Base-by-base conservation (phyloP, 2,329 filamentous ascomycete genomes). In the Bipolaris zeicola region DNA sequence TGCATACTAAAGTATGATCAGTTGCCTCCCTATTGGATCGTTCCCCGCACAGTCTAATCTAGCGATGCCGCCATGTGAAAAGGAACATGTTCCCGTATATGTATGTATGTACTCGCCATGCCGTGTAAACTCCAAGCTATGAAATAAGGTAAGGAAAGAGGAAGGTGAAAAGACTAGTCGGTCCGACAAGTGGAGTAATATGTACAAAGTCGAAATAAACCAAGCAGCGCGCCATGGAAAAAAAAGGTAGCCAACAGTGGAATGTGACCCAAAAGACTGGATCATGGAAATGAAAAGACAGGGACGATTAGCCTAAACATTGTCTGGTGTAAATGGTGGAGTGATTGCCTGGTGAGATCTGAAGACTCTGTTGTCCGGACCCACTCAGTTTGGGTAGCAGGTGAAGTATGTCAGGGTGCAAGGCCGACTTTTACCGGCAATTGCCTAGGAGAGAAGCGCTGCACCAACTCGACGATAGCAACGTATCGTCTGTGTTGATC, bases 391-490 rank as follows among this genome's bases (percentile, higher is more conserved):
- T 48, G 50, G 47, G 31, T 52, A 50, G 53, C 41, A 50, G 48
- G 55, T 64, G 52, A 56, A 52, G 47, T 57, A 56, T 51, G 47
- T 57, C 51, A 58, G 18, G 34, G 55, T 46, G 39, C n/a, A 63
- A 42, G 47, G 63, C 63, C 63, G 60, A 65, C 44, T 56, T 65
- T 61, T 54, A 53, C 60, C 60, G 62, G 51, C 50, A 55, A 37
- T 13, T 53, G 37, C 41, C 42, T 34, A 37, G 33, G 26, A 28
- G 22, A 20, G 36, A 28, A 52, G 36, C n/a, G 24, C 45, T 26
- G 22, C 37, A 22, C 44, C 52, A 44, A 48, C 39, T 45, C 54
- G 13, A 34, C 31, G 31, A 14, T 37, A 26, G 8, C 18, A 20
- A 14, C 22, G 28, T 34, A 20, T 5, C n/a, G 20, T 5, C 36